Percentiles rank a stretch among this genome's conserved stretches.
These are phyloP conservation scores for Talaromyces sp. DNA, from an alignment of 2,329 filamentous ascomycete genomes.

Conservation along the genomic window DNA sequence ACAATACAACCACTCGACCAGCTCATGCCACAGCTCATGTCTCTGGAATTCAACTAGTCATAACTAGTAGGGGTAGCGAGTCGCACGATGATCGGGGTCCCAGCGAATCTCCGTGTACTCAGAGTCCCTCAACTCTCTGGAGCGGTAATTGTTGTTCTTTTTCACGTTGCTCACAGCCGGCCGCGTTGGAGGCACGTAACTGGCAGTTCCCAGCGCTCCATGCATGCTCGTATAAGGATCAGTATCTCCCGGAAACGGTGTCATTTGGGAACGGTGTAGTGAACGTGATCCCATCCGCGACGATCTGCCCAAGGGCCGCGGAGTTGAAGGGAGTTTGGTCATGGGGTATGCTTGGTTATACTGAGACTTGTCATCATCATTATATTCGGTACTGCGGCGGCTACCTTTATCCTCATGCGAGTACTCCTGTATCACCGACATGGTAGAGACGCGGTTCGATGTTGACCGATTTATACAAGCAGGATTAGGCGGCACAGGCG, in stretches of 20 bases:
- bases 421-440: not conserved
- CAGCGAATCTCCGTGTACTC: not conserved
- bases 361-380: not conserved
- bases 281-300: not conserved
- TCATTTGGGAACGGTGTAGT: not conserved
- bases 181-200: not conserved
- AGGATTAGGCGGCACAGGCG: not conserved
- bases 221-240: not conserved
- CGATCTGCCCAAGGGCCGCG: not conserved
- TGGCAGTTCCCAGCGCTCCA: not conserved
- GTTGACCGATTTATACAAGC: not conserved
- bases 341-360: not conserved
- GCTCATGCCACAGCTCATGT: not conserved
- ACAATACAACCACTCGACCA: not conserved
- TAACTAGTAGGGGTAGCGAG: not conserved
- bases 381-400: not conserved
- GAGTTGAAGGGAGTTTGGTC: not conserved
- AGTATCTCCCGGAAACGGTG: not conserved
- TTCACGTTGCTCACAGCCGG: not conserved
- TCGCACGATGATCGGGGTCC: not conserved
- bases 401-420: not conserved
- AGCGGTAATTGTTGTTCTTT: not conserved
- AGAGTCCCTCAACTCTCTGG: not conserved
- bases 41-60: not conserved
- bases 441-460: not conserved